These are phyloP conservation scores for Lycium ferocissimum DNA, from an alignment of 257 asterid species.

Conservation along the genomic window DNA sequence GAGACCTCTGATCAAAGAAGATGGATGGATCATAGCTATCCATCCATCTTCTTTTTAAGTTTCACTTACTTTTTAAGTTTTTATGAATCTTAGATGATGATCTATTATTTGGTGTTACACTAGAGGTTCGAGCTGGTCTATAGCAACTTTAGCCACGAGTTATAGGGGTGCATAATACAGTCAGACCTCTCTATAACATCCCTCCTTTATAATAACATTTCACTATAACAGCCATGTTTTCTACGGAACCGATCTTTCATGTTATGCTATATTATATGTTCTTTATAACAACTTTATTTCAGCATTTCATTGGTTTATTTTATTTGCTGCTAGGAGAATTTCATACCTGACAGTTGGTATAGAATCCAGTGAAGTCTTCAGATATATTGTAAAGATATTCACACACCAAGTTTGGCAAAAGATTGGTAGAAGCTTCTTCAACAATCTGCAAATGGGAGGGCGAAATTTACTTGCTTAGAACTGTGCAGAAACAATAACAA, in stretches of 20 bases:
- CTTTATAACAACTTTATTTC: background rate
- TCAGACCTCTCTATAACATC: no score
- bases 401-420: slow-evolving; percentile 73
- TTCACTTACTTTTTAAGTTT: no score
- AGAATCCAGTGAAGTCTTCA: slow-evolving; percentile 83
- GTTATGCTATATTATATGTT: no score
- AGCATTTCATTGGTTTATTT: background rate
- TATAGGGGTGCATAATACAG: background rate
- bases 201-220: no score
- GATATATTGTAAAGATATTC: slow-evolving; percentile 88
- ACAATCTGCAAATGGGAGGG: slow-evolving; percentile 57
- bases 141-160: background rate
- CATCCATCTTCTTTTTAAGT: no score
- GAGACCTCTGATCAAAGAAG: no score
- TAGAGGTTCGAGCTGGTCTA: background rate
- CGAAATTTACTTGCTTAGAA: background rate
- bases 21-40: no score
- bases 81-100: background rate
- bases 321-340: background rate
- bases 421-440: slow-evolving; percentile 76
- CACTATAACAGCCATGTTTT: no score
- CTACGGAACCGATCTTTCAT: no score
- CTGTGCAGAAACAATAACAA: background rate
- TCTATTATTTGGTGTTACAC: background rate
- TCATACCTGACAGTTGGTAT: slow-evolving; percentile 87